Evolutionary conservation across 2,329 filamentous ascomycete genomes (phyloP), one percentile per base, ranked within the genome.

Genomic region (Ophiobolus disseminans): DNA sequence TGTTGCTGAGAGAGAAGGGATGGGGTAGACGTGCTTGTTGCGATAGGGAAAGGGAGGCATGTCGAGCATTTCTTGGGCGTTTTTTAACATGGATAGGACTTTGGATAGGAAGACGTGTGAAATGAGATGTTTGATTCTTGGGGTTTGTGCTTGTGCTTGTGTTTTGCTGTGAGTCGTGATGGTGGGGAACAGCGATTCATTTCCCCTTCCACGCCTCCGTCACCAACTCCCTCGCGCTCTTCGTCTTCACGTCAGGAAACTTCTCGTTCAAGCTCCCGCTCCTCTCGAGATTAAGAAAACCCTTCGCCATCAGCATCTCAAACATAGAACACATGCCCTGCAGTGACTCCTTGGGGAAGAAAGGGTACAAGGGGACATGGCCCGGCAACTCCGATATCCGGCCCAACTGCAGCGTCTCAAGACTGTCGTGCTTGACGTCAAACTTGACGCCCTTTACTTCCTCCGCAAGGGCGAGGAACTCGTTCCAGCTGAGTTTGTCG

Each of bases 401-500:
- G 3, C 32, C 43, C 14, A 38, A n/a, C 23, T 51, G 22, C 21
- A 62, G 20, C 14, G 31, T 50, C 31, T 55, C 50, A 11, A 62
- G 5, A 1, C 40, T 40, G 28, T 62, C 59, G 26, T 50, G 48
- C 3, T 20, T 20, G 17, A 59, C 49, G 5, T 28, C 31, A 30
- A 61, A 61, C 32, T 57, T 59, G 13, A 17, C 30, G 5, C 76
- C 76, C 48, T 65, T 73, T 17, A 68, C 63, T 30, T 75, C 67
- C 51, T 80, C 76, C 0, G 73, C 78, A n/a, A 76, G 50, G 10
- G 44, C 37, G 6, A 80, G 34, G 8, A 80, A 63, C 55, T 80
- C 65, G 28, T 80, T 79, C 59, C 70, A 77, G 0, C 77, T 79
- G 7, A 75, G 42, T 34, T 73, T 72, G 44, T 80, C 78, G 2